Base-by-base conservation (phyloP, 2,329 filamentous ascomycete genomes). In the Corniculantispora saksenae region DNA sequence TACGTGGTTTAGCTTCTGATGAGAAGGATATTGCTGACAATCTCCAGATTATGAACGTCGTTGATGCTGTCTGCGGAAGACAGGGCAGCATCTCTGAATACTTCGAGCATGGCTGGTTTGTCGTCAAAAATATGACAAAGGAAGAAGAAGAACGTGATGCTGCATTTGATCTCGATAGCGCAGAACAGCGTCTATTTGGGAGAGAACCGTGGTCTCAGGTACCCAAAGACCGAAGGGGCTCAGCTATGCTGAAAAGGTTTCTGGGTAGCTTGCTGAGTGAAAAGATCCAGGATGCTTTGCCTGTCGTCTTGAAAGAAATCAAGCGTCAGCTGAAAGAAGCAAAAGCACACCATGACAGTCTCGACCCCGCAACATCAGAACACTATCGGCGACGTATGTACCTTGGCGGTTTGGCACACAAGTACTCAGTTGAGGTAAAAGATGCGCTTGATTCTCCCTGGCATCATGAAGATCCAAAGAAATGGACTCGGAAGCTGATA, bases 211-310 rank as follows among this genome's bases (percentile, higher is more conserved):
- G 77, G 77, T 67, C 64, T 25, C 56, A 66, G 0, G 71, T 77
- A 1, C 68, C 66, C 0, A 29, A 64, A 1, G 32, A 67, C 0
- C 71, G 74, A 15, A 69, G 74, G 7, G 76, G 76, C 0, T 74
- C 75, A 6, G 23, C 56, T 0, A 72, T 71, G 29, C 68, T 78
- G 8, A 74, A 75, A 35, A 67, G 64, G 2, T 71, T 74, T 27
- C 71, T 79, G 0, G 72, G 72, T 1, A 67, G 54, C 2, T 64
- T 78, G 10, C 68, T 79, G 10, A 74, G 76, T 45, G 73, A 73
- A 21, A 75, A 74, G 56, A 79, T 81, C 50, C 69, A 71, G 3
- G 66, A 65, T 0, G 75, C 74, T 13, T 81, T 80, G 65, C 72
- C 72, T 0, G 67, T 63, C 0, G 69, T 79, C 17, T 69, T 72